Percentiles rank a stretch among this genome's conserved stretches.
Conservation (phyloP, 495 filamentous ascomycete species). For the Terfezia claveryi region DNA sequence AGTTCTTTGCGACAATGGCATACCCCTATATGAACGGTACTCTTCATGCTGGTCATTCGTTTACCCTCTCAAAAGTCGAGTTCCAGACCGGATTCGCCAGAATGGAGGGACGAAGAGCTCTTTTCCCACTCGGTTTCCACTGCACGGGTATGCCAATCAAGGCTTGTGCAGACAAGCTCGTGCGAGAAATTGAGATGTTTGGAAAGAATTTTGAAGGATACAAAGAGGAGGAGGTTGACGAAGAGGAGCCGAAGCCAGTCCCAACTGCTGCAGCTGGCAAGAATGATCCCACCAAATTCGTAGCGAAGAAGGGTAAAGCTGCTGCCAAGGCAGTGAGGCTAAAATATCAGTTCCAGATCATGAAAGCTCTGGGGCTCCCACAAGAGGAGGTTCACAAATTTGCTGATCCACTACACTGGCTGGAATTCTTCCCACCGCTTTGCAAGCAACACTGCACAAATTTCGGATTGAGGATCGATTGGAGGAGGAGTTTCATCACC, state of each 20-base stretch:
- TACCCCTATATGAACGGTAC: constrained; percentile 96
- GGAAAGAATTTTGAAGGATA: constrained; percentile 67
- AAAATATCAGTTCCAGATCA: constrained; percentile 73
- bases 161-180: constrained; percentile 85
- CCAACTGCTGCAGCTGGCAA: constrained; percentile 20
- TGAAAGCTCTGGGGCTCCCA: constrained; percentile 67
- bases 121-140: constrained; percentile 87
- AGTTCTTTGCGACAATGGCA: constrained; percentile 84
- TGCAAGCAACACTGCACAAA: constrained; percentile 61
- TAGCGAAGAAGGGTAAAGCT: constrained; percentile 83
- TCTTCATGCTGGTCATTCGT: constrained; percentile 77
- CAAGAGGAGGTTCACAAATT: constrained; percentile 76
- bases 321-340: constrained; percentile 74
- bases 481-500: constrained; percentile 76
- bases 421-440: constrained; percentile 66
- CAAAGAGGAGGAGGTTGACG: constrained; percentile 31
- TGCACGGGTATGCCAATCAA: constrained; percentile 98
- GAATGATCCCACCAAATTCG: constrained; percentile 76
- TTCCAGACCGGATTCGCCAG: constrained; percentile 63
- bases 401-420: constrained; percentile 70
- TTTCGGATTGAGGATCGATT: constrained; percentile 73
- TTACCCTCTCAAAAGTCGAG: constrained; percentile 76
- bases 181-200: constrained; percentile 71
- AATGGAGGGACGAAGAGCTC: constrained; percentile 68
- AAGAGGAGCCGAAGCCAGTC: constrained; percentile 7